A percentile compares a stretch with the other conserved stretches of the same genome.
Conservation (phyloP, 148 eudicot genomes). For the Silene latifolia region DNA sequence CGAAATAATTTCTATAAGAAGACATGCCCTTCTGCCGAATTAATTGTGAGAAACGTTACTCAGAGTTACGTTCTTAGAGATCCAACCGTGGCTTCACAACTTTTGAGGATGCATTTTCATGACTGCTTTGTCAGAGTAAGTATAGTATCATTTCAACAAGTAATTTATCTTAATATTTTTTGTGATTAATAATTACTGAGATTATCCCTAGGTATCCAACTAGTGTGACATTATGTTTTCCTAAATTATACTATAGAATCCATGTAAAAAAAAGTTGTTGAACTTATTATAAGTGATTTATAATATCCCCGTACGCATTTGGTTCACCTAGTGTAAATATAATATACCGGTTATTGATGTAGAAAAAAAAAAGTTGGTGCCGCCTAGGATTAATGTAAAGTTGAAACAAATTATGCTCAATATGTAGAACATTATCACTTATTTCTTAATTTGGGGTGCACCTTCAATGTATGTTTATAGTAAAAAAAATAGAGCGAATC, state of each 20-base stretch:
- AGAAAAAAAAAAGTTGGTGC: not conserved
- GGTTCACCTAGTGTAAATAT: too few relatives aligned
- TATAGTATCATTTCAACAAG: not conserved
- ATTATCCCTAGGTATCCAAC: not conserved
- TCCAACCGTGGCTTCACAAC: not conserved
- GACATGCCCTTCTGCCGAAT: not conserved
- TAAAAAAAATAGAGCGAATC: too few relatives aligned
- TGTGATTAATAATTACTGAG: not conserved
- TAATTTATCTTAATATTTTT: not conserved
- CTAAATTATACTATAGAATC: too few relatives aligned
- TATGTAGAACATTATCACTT: too few relatives aligned
- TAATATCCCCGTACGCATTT: too few relatives aligned
- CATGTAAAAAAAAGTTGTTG: too few relatives aligned
- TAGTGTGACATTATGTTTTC: too few relatives aligned
- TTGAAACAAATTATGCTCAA: not conserved
- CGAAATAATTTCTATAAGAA: not conserved
- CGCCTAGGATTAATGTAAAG: too few relatives aligned
- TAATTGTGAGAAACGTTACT: not conserved
- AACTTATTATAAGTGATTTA: too few relatives aligned
- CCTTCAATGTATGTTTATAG: too few relatives aligned
- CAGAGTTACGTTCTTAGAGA: not conserved
- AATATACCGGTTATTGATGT: too few relatives aligned
- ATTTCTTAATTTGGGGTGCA: too few relatives aligned
- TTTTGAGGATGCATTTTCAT: not conserved
- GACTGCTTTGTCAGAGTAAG: constrained; percentile 1